phyloP scores from a whole-genome alignment of 495 filamentous ascomycete genomes.

The Lasiosphaeriaceae sp. region DNA sequence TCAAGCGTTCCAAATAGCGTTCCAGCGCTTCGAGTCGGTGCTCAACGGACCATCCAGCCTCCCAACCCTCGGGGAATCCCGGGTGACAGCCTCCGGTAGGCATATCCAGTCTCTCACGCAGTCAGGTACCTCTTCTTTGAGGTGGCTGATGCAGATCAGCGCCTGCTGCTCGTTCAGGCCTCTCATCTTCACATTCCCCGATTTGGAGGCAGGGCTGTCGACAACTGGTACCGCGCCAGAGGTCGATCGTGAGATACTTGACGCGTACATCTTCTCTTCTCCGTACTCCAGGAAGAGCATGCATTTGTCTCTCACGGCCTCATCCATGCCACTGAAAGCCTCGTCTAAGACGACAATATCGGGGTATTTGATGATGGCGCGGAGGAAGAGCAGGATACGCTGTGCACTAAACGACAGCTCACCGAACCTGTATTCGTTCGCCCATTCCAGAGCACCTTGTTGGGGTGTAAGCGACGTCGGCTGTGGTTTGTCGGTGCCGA shows the following conservation, averaged over 20 bases:
- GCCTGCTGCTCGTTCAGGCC: slow-evolving; percentile 68
- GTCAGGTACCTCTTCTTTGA: slow-evolving; percentile 83
- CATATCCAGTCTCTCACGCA: slow-evolving; percentile 76
- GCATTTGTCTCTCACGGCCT: slow-evolving; percentile 77
- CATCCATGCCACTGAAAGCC: slow-evolving; percentile 86
- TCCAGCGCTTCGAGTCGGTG: slow-evolving; percentile 50
- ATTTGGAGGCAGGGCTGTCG: slow-evolving; percentile 35
- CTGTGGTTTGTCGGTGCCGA: not conserved
- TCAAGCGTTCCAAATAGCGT: slow-evolving; percentile 53
- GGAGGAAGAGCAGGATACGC: slow-evolving; percentile 77
- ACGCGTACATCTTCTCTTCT: slow-evolving; percentile 37
- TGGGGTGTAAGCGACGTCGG: not conserved
- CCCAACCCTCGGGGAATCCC: slow-evolving; percentile 54
- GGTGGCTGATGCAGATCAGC: slow-evolving; percentile 81
- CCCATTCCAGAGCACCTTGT: slow-evolving; percentile 56
- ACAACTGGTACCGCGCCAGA: slow-evolving; percentile 26
- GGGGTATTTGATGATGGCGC: slow-evolving; percentile 75
- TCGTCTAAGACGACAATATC: slow-evolving; percentile 93
- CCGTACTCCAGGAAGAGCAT: slow-evolving; percentile 68
- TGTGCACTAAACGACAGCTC: slow-evolving; percentile 74
- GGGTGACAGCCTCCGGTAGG: slow-evolving; percentile 61
- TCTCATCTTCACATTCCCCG: slow-evolving; percentile 37
- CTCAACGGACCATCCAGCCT: slow-evolving; percentile 52
- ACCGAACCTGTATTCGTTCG: slow-evolving; percentile 65
- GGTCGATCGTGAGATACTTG: slow-evolving; percentile 12